Conservation (phyloP, 225 moss, liverwort and hornwort species). For the Rhytidiadelphus loreus region DNA sequence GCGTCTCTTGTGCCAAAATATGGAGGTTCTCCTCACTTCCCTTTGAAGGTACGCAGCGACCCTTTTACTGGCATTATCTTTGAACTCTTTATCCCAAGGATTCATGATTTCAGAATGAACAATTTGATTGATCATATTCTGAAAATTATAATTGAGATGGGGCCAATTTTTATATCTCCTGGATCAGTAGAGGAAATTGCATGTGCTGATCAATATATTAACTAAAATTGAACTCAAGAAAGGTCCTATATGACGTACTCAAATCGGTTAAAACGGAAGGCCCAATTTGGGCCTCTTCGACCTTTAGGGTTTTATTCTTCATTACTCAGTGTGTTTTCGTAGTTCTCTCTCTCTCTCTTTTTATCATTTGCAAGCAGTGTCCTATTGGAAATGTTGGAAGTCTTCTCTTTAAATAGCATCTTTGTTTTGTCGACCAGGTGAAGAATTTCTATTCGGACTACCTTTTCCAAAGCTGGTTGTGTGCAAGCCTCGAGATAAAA, state of each 20-base stretch:
- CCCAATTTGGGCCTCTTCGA: neutral
- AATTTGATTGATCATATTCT: neutral
- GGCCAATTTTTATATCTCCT: neutral
- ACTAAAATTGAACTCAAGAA: neutral
- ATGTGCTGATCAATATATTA: neutral
- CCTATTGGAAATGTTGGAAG: neutral
- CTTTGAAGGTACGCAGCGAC: constrained; percentile 51
- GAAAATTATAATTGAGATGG: neutral
- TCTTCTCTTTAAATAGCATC: neutral
- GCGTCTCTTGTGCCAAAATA: constrained; percentile 10
- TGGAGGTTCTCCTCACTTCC: constrained; percentile 38
- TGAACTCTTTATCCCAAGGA: neutral
- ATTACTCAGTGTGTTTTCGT: neutral
- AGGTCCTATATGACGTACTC: neutral
- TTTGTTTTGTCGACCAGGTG: constrained; percentile 37
- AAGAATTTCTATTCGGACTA: constrained; percentile 80
- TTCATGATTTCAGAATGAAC: neutral
- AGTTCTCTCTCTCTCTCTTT: neutral
- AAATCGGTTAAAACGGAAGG: neutral
- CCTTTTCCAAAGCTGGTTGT: constrained; percentile 94
- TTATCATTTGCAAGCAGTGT: neutral
- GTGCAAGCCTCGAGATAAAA: constrained; percentile 88
- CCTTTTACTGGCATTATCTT: neutral
- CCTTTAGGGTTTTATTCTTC: neutral
- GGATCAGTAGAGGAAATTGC: neutral